Base-by-base conservation (phyloP, 1,284 basidiomycete species). In the Heterobasidion parviporum region DNA sequence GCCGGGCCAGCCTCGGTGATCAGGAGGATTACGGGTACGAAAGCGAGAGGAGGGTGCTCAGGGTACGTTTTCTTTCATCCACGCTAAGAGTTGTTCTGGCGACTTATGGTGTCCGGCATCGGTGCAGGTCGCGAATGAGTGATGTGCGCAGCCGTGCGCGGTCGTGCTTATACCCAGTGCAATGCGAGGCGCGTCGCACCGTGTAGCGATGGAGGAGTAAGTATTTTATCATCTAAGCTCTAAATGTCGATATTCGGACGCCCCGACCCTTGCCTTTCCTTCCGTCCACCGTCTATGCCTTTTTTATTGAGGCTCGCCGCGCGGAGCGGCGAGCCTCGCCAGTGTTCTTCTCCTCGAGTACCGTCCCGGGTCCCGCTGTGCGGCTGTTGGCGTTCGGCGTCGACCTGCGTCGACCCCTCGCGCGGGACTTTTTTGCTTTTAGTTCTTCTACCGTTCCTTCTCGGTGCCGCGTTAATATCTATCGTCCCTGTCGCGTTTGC, bases 41-140 rank as follows among this genome's bases (percentile, higher is more conserved):
- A 59, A 67, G 59, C 48, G 67, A 67, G 59, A 54, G 61, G 52
- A 58, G 75, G 58, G 74, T 79, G 48, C 63, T 80, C 53, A 78
- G 78, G 74, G 77, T 79, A 47, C 43, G 72, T 62, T 47, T 12
- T 47, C 54, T 44, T 52, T 9, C 43, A 7, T 53, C 26, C 12
- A 20, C 53, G 18, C 16, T 32, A 44, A 18, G 50, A 50, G 18
- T 32, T 20, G 33, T 66, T 58, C 46, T 54, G 16, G 36, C 55
- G 0, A 41, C 38, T 12, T 3, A 41, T 49, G 41, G 38, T 45
- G 15, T 16, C 54, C 26, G 26, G 26, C 26, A 4, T 26, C 26
- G 26, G 26, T 54, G 56, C 55, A 74, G 73, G 72, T 74, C 51
- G 72, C 73, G 3, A 74, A 74, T 56, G 67, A 71, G 61, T 74